Percentiles rank a stretch among this genome's conserved stretches.
These are phyloP conservation scores for Jackrogersella multiformis DNA, from an alignment of 495 filamentous ascomycete species.

Conservation along the genomic window DNA sequence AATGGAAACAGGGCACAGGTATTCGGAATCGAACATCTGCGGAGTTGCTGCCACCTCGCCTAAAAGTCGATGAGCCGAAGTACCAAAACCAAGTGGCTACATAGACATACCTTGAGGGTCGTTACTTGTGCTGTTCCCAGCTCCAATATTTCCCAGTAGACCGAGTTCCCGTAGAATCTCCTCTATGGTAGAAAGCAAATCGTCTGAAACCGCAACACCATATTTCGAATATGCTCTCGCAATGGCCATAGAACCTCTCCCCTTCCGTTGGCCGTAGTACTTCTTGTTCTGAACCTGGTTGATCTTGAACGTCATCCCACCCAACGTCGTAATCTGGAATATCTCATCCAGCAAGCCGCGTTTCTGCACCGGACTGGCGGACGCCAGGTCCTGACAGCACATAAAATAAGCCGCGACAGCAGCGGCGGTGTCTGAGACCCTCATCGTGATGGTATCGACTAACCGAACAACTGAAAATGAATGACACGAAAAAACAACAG, in stretches of 20 bases:
- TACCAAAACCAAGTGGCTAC: neutral
- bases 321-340: conserved; percentile 47
- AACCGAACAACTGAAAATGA: neutral
- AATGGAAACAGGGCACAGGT: conserved; percentile 72
- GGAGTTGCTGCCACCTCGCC: conserved; percentile 54
- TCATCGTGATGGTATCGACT: conserved; percentile 16
- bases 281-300: conserved; percentile 53
- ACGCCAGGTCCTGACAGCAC: conserved; percentile 21
- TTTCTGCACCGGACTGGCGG: conserved; percentile 37
- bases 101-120: conserved; percentile 37
- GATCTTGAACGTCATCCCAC: conserved; percentile 54
- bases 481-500: conserved; percentile 9
- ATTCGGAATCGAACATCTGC: conserved; percentile 70
- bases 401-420: conserved; percentile 32
- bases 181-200: conserved; percentile 44
- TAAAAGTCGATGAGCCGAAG: conserved; percentile 22
- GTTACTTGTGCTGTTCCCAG: conserved; percentile 24
- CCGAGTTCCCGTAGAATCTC: conserved; percentile 47
- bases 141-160: conserved; percentile 33
- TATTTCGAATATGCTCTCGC: conserved; percentile 56
- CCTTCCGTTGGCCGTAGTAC: conserved; percentile 42
- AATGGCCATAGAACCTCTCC: conserved; percentile 53
- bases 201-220: conserved; percentile 45
- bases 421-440: conserved; percentile 30
- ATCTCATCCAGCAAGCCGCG: conserved; percentile 21